Conservation (phyloP, 2,329 filamentous ascomycete genomes). For the Lasiodiplodia sp. region DNA sequence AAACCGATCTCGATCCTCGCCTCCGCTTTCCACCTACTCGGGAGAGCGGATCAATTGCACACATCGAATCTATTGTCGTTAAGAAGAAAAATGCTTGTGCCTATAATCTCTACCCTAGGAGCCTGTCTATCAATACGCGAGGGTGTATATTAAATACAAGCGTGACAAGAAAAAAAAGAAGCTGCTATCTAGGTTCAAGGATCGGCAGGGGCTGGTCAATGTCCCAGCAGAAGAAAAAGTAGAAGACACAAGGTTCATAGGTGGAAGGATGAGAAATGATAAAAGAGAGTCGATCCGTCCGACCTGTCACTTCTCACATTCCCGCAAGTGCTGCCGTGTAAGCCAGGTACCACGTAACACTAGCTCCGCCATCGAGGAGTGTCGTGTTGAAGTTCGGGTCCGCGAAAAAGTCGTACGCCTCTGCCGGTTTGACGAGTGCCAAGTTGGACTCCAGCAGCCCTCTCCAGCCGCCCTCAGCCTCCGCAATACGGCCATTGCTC, state of each 20-base stretch:
- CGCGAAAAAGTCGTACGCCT: conserved; percentile 78
- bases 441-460: conserved; percentile 82
- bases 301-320: conserved; percentile 13
- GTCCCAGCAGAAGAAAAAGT: background rate
- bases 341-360: conserved; percentile 49
- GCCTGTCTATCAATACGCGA: background rate
- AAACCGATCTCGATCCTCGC: background rate
- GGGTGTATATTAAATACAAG: background rate
- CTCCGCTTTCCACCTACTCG: background rate
- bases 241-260: background rate
- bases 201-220: background rate
- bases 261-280: background rate
- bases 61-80: background rate
- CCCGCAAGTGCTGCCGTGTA: conserved; percentile 43
- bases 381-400: conserved; percentile 2
- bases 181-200: conserved; percentile 2
- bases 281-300: background rate
- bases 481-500: conserved; percentile 67
- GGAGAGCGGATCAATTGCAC: background rate
- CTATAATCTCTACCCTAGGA: background rate
- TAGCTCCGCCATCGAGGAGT: conserved; percentile 77
- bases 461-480: conserved; percentile 79
- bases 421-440: conserved; percentile 74
- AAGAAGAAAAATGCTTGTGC: background rate
- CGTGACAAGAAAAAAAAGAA: background rate